Evolutionary conservation across 2,329 filamentous ascomycete species (phyloP), one percentile per base, ranked within the genome.

Genomic region (Trichoderma arundinaceum): DNA sequence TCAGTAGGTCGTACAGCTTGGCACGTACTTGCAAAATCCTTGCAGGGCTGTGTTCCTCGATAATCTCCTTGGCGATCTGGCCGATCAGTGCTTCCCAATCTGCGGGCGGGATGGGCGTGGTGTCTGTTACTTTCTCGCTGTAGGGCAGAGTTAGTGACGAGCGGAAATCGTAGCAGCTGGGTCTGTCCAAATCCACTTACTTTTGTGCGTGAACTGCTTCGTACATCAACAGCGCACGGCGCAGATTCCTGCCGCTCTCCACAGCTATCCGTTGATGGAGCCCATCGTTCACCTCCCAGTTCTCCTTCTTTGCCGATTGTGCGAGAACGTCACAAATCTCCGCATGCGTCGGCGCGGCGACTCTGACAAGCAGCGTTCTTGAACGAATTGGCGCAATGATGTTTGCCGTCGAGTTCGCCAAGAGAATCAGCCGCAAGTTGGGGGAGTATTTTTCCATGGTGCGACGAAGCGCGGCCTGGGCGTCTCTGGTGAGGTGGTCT

Each of bases 381-480:
- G 92, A 96, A 70, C 94, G 87, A 75, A 99, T 99, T 0, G 95
- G 95, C n/a, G 95, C 94, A 77, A 99, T 99, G 73, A 99, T 99
- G 75, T 98, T 98, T 69, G 94, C 94, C 22, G 95, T 99, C 71
- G 92, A 96, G 77, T 98, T 98, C 56, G 95, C 95, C 67, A 99
- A 81, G 67, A 99, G 81, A 56, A 99, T 98, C 71, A 99, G 79
- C 22, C 95, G 86, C 74, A 99, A 74, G 77, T 99, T 99, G 13
- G 94, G 94, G 73, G 92, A 96, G 83, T 99, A 99, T 79, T 99
- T 99, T 81, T 99, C 95, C 95, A 99, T 99, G 0, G 95, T 99
- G 69, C 95, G 85, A 77, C 95, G 88, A 74, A 99, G 81, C 38
- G 96, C 96, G 0, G 96, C 95, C 80, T 99, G 95, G 3, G 95